Evolutionary conservation across 495 filamentous ascomycete species (phyloP).

Genomic region (Aspergillus wentii): DNA sequence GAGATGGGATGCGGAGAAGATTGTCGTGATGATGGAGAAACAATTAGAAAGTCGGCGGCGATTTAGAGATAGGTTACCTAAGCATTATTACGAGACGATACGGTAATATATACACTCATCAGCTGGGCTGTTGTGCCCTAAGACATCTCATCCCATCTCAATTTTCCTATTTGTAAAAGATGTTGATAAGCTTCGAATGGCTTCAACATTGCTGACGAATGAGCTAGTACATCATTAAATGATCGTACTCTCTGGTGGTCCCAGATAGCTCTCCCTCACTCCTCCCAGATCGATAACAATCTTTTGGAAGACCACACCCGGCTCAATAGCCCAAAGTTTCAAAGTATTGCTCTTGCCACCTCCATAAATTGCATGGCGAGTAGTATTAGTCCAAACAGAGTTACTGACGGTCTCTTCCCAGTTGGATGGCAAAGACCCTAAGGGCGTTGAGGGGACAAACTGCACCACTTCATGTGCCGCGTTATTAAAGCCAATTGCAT

Average conservation of each 20-base stretch:
- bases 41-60: no score
- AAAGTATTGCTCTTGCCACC: slow-evolving; percentile 51
- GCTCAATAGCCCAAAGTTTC: slow-evolving; percentile 58
- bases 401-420: slow-evolving; percentile 56
- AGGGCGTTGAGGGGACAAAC: slow-evolving; percentile 44
- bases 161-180: no score
- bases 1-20: slow-evolving; percentile 4
- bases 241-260: slow-evolving; percentile 62
- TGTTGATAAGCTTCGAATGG: no score
- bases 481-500: slow-evolving; percentile 52
- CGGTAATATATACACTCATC: no score
- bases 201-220: no score
- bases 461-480: slow-evolving; percentile 39
- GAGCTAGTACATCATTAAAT: no score
- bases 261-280: slow-evolving; percentile 59
- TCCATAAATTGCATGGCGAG: slow-evolving; percentile 36
- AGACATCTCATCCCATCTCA: no score
- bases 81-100: no score
- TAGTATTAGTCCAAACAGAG: slow-evolving; percentile 56
- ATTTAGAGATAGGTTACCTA: no score
- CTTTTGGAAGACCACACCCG: slow-evolving; percentile 65
- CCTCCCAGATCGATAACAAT: slow-evolving; percentile 64
- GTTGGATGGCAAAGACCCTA: slow-evolving; percentile 46
- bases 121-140: no score
- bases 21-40: no score